Conservation (phyloP, 78 protist species). For the slime mould (Dictyostelium discoideum) region DNA sequence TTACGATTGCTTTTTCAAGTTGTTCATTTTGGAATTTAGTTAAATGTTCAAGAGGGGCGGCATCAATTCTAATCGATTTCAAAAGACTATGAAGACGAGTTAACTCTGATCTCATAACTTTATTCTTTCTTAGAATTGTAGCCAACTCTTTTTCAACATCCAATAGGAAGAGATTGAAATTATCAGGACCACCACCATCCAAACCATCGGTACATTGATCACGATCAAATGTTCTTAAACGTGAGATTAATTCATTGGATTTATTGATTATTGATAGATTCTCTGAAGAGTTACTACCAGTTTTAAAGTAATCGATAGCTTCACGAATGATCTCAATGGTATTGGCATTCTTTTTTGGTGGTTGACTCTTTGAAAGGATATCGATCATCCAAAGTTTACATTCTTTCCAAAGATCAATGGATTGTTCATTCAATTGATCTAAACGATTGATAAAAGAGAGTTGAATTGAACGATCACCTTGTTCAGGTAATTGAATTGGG, state of each 20-base stretch:
- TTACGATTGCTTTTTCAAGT: conserved; percentile 56
- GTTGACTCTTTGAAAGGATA: conserved; percentile 9
- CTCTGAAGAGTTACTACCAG: conserved; percentile 28
- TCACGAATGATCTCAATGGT: conserved; percentile 41
- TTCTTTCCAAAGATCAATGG: not conserved
- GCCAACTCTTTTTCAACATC: conserved; percentile 55
- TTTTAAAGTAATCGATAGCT: conserved; percentile 20
- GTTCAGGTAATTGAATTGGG: conserved; percentile 64
- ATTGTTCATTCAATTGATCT: not conserved
- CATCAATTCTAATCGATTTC: conserved; percentile 17
- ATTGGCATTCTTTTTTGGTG: conserved; percentile 45
- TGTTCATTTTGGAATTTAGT: conserved; percentile 62
- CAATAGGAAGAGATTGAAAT: conserved; percentile 29
- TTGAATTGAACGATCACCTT: conserved; percentile 76
- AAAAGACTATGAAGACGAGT: conserved; percentile 46
- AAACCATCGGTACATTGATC: not conserved
- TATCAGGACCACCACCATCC: not conserved
- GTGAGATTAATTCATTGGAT: conserved; percentile 14
- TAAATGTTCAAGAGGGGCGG: conserved; percentile 16
- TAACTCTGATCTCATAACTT: conserved; percentile 46
- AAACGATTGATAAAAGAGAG: conserved; percentile 41
- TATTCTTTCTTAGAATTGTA: conserved; percentile 37
- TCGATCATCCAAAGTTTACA: conserved; percentile 75
- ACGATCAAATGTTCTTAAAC: conserved; percentile 16
- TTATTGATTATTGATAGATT: conserved; percentile 26